Evolutionary conservation across 805 yeast species (phyloP), one percentile per base, ranked within the genome.

Genomic region (Sungouiella thailandica): DNA sequence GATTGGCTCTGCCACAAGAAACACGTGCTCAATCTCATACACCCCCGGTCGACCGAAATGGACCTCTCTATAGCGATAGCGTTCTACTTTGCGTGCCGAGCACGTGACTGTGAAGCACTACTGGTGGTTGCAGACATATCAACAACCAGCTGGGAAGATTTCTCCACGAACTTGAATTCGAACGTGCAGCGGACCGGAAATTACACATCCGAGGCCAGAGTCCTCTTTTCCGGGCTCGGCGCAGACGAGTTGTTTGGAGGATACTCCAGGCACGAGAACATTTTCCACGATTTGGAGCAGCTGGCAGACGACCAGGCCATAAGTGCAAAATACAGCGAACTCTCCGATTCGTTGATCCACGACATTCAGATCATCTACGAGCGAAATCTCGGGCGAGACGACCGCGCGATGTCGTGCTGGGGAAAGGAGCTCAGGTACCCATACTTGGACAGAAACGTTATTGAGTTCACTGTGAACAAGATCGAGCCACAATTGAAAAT

Each of bases 161-260:
- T 23, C 23, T 27, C 14, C 11, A 18, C 17, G 10, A n/a, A 22
- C 14, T n/a, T 13, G 3, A 15, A 28, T 4, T 30, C 23, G 3
- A n/a, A 22, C 2, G 13, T 12, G 7, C 24, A 23, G 12, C 13
- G 10, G 5, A 17, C 18, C 3, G 10, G 15, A 8, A 36, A 43
- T 6, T 82, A 79, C 46, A 42, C 51, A 2, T 73, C 88, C 13
- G 53, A 58, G 7, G 73, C 87, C 7, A 74, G 77, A 44, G 95
- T 93, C 0, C 56, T 93, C 7, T 64, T 93, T 23, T 85, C 96
- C 34, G 99, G 99, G 0, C 66, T 93, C 9, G 99, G 99, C 1
- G 98, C 98, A 0, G 99, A 93, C 60, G 99, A 93, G 57, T 60
- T 93, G 13, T 89, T 84, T 65, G 99, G 96, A 0, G 99, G 99